Base-by-base conservation (phyloP, 306 rosid species). In the Sechiopsis laciniata region DNA sequence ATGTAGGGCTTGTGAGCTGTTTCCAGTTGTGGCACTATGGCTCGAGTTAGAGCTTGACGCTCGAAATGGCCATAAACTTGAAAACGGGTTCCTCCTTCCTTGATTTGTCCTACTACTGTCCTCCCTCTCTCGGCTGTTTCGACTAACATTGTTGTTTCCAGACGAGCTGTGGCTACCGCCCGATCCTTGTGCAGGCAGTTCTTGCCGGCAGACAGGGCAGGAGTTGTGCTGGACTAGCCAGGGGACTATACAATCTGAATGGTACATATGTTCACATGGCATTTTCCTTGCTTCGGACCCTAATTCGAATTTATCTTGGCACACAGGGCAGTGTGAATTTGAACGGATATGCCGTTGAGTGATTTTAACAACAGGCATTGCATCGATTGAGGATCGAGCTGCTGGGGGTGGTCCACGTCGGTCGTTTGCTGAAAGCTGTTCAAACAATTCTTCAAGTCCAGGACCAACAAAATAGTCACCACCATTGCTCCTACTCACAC, bases 121-220 rank as follows among this genome's bases (percentile, higher is more conserved):
- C 68, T 74, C 77, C 48, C 78, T 75, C 7, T 66, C 62, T 32
- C 42, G 63, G 10, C 60, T 52, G 26, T 46, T 26, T 16, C 51
- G 16, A 8, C 35, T 51, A 62, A 15, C 11, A 64, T 46, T 50
- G 58, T 24, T 56, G 26, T 59, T 74, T 42, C 71, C 53, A 11
- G 40, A 21, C 0, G 61, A 42, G 72, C 78, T 52, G 35, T 29
- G 78, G 50, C 62, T 54, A 19, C 78, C 37, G 53, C 51, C 54
- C 9, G 72, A 62, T 3, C 78, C 78, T 19, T 62, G 78, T 19
- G 77, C 70, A 19, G 77, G 77, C 77, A 74, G 68, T 59, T 74
- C 77, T 26, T 74, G 77, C 15, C 70, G 77, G 17, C 77, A 74
- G 17, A 74, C 77, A 20, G 77, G 77, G 77, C 77, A 74, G 20